These are phyloP conservation scores for Candida arabinofermentans DNA, from an alignment of 805 yeast species.

Conservation along the genomic window DNA sequence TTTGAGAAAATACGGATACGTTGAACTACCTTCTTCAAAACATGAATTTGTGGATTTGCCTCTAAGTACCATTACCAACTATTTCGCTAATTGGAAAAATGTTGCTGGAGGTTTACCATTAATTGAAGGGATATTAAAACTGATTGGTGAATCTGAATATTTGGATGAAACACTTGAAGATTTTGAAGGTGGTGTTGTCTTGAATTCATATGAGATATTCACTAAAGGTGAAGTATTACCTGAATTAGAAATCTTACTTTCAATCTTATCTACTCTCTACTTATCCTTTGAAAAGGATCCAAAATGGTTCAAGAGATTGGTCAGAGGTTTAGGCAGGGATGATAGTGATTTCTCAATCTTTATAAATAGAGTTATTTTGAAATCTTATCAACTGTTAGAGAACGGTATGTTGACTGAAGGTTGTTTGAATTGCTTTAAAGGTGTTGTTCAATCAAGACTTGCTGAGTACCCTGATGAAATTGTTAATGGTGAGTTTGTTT, in stretches of 20 bases:
- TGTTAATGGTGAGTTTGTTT: conserved; percentile 8
- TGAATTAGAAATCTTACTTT: conserved; percentile 54
- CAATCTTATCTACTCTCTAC: conserved; percentile 41
- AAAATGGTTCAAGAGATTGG: conserved; percentile 30
- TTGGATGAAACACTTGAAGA: conserved; percentile 30
- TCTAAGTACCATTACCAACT: conserved; percentile 36
- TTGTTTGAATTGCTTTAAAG: conserved; percentile 26
- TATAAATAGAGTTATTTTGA: conserved; percentile 50
- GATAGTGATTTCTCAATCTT: conserved; percentile 28
- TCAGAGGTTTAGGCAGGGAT: conserved; percentile 14
- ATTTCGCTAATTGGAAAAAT: conserved; percentile 29
- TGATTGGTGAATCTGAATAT: conserved; percentile 33
- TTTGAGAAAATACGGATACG: conserved; percentile 87
- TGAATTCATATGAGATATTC: conserved; percentile 63
- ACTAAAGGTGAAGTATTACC: conserved; percentile 51
- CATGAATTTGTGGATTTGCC: conserved; percentile 80
- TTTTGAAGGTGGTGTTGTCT: conserved; percentile 34
- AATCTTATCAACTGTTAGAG: conserved; percentile 59
- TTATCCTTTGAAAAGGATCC: conserved; percentile 28
- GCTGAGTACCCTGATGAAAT: conserved; percentile 43
- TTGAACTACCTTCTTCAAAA: conserved; percentile 65
- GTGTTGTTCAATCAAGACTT: conserved; percentile 35
- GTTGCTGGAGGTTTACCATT: conserved; percentile 19
- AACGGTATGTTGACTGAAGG: conserved; percentile 42
- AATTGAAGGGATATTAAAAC: conserved; percentile 35